Percentiles rank a stretch among this genome's conserved stretches.
Conservation (phyloP, 1,139 yeast species). For the Petasospora fabianii region DNA sequence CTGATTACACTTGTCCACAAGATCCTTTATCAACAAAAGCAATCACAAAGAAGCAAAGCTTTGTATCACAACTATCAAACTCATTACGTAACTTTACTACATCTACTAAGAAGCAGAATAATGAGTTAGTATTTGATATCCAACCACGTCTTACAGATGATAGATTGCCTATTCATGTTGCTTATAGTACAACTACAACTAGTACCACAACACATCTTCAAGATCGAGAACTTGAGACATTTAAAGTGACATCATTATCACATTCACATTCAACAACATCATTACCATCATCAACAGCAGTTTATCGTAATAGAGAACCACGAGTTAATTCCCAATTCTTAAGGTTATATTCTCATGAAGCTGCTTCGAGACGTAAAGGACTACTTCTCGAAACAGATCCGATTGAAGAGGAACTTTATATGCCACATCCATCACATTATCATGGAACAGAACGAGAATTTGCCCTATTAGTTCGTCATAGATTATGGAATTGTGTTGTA, state of each 20-base stretch:
- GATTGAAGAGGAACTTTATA: conserved; percentile 25
- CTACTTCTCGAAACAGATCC: conserved; percentile 34
- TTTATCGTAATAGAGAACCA: conserved; percentile 34
- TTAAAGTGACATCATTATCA: conserved; percentile 20
- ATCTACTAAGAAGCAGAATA: conserved; percentile 16
- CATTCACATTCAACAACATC: conserved; percentile 7
- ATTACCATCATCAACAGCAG: conserved; percentile 6
- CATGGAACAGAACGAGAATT: conserved; percentile 26
- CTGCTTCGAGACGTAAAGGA: conserved; percentile 35
- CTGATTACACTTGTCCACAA: too few species aligned
- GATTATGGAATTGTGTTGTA: conserved; percentile 46
- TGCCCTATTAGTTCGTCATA: conserved; percentile 41
- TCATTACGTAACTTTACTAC: conserved; percentile 21
- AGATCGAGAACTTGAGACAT: conserved; percentile 25
- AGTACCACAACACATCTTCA: conserved; percentile 2
- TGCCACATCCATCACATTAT: conserved; percentile 7
- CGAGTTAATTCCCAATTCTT: conserved; percentile 44
- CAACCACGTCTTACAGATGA: conserved; percentile 28
- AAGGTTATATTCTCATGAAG: conserved; percentile 44
- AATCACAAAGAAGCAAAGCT: conserved; percentile 13
- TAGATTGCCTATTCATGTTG: conserved; percentile 8
- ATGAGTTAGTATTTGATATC: conserved; percentile 23
- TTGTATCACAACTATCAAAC: conserved; percentile 24
- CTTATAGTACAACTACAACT: not conserved
- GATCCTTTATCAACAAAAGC: not conserved